phyloP scores from a whole-genome alignment of 805 yeast genomes.

The Lachancea cidri region DNA sequence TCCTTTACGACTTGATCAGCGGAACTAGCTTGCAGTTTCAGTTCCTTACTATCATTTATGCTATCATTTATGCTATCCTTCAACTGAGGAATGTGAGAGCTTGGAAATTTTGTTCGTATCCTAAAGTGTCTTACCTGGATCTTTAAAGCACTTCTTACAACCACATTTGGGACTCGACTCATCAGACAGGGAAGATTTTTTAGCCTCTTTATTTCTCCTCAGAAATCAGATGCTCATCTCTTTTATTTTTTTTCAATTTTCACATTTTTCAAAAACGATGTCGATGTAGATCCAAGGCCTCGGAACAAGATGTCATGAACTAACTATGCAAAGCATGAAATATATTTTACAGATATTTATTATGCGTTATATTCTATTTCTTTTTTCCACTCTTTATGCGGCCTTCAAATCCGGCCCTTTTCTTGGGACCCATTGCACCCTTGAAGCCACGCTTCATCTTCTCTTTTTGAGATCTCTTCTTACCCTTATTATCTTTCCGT shows the following conservation, averaged over 20 bases:
- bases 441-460: constrained; percentile 62
- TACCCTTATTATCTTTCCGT: constrained; percentile 80
- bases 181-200: not conserved
- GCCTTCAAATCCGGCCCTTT: constrained; percentile 93
- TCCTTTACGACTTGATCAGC: constrained; percentile 10
- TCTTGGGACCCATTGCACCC: constrained; percentile 45
- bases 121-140: constrained; percentile 13
- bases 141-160: not conserved
- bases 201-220: not conserved
- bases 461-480: constrained; percentile 66
- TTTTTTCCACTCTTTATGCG: constrained; percentile 35
- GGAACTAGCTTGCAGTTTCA: constrained; percentile 8
- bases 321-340: not conserved
- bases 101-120: constrained; percentile 7
- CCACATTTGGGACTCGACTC: not conserved
- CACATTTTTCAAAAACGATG: too few relatives aligned
- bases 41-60: not conserved
- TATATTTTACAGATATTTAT: not conserved
- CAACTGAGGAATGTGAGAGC: constrained; percentile 13
- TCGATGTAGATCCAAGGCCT: too few relatives aligned
- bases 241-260: not conserved
- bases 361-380: constrained; percentile 10
- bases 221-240: not conserved
- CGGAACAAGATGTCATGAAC: too few relatives aligned
- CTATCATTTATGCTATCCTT: too few relatives aligned